These are phyloP conservation scores for Gentiana dahurica DNA, from an alignment of 257 asterid genomes.

Conservation along the genomic window DNA sequence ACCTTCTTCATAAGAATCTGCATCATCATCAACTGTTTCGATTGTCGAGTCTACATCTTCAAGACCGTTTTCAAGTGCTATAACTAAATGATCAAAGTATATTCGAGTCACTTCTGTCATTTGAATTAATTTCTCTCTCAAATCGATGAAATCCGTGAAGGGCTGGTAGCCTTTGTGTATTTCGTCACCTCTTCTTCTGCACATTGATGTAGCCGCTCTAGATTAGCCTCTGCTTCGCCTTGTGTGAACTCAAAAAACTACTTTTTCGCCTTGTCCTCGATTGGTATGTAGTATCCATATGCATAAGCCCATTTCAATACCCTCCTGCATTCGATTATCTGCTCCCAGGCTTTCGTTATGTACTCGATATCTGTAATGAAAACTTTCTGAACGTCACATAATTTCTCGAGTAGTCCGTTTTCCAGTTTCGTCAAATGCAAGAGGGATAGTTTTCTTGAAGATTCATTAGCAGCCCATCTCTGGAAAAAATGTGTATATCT, in stretches of 20 bases:
- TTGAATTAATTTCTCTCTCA: neutral
- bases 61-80: neutral
- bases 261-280: neutral
- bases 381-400: neutral
- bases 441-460: no score
- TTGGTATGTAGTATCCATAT: neutral
- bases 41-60: no score
- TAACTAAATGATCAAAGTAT: neutral
- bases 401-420: no score
- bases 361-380: neutral
- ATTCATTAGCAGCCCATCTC: no score
- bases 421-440: no score
- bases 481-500: no score
- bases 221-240: neutral
- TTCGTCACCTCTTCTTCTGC: neutral
- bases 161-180: neutral
- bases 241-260: neutral
- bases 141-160: neutral
- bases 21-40: no score
- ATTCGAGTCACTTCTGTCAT: neutral
- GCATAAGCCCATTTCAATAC: neutral
- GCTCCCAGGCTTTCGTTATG: neutral
- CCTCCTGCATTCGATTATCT: conserved; percentile 1
- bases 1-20: no score
- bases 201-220: neutral